Conservation (phyloP, 1,284 basidiomycete species). For the Ustilago cynodontis region DNA sequence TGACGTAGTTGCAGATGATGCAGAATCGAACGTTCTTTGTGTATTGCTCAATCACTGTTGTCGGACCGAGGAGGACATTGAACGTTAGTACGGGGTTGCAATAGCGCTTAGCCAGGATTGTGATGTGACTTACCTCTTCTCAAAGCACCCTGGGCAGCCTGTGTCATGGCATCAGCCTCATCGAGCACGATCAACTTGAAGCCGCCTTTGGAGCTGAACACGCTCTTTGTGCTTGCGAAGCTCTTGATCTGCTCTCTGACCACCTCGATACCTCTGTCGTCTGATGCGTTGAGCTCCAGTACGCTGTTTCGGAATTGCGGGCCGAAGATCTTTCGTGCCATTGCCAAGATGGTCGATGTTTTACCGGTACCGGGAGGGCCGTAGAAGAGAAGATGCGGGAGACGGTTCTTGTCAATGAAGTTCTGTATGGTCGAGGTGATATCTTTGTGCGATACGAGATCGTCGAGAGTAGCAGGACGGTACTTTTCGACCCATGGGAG, state of each 20-base stretch:
- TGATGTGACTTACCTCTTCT: conserved; percentile 72
- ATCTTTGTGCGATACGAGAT: conserved; percentile 68
- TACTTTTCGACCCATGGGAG: conserved; percentile 69
- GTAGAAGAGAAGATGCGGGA: conserved; percentile 96
- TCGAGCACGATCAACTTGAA: conserved; percentile 99
- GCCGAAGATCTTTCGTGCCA: conserved; percentile 94
- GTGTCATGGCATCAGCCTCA: conserved; percentile 99
- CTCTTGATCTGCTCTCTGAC: conserved; percentile 99
- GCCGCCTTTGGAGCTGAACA: conserved; percentile 73
- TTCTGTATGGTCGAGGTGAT: conserved; percentile 72
- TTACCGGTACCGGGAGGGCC: conserved; percentile 98
- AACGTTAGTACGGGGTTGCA: not conserved
- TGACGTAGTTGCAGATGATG: conserved; percentile 99
- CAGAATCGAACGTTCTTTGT: conserved; percentile 99
- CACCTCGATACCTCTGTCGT: conserved; percentile 97
- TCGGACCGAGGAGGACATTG: not conserved
- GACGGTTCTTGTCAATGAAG: conserved; percentile 92
- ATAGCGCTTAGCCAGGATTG: not conserved
- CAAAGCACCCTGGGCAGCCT: conserved; percentile 89
- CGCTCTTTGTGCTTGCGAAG: conserved; percentile 93
- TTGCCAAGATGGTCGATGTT: conserved; percentile 96
- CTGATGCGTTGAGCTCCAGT: conserved; percentile 96
- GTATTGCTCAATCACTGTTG: conserved; percentile 89
- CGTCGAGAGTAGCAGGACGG: conserved; percentile 64
- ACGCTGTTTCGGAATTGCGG: conserved; percentile 84